A percentile compares a stretch with the other conserved stretches of the same genome.
Conservation (phyloP, 208 protist genomes). For the Phytomonas sp. region DNA sequence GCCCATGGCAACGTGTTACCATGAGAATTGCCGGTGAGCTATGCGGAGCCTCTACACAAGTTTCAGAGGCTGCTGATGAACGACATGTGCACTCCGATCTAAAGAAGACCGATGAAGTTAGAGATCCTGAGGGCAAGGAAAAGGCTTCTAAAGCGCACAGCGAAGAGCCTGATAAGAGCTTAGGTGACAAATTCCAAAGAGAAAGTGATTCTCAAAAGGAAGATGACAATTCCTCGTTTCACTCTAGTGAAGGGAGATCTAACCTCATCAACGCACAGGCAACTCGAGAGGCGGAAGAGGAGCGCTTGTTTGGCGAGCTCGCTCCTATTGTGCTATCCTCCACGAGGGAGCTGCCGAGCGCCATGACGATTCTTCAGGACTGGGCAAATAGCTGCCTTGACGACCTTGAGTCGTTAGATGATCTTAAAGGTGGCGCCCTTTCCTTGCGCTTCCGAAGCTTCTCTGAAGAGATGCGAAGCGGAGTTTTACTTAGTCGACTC, state of each 20-base stretch:
- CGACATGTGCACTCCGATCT: constrained; percentile 26
- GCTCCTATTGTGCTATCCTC: constrained; percentile 74
- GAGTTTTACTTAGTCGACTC: constrained; percentile 72
- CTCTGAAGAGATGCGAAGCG: constrained; percentile 74
- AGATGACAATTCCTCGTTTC: background rate
- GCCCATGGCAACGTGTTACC: constrained; percentile 69
- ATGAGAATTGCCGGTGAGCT: constrained; percentile 70
- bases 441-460: constrained; percentile 61
- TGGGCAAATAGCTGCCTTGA: constrained; percentile 84
- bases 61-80: constrained; percentile 50
- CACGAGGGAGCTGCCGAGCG: constrained; percentile 54
- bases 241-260: background rate
- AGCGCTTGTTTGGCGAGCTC: constrained; percentile 71
- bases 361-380: constrained; percentile 71
- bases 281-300: constrained; percentile 32
- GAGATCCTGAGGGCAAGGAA: constrained; percentile 8
- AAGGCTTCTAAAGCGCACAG: background rate
- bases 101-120: background rate
- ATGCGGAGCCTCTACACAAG: constrained; percentile 49
- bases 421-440: constrained; percentile 63
- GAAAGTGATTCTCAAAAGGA: background rate
- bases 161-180: background rate
- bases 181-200: background rate
- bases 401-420: constrained; percentile 73
- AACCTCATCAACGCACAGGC: background rate